Conservation (phyloP, 1,284 basidiomycete species). For the Fomes fomentarius region DNA sequence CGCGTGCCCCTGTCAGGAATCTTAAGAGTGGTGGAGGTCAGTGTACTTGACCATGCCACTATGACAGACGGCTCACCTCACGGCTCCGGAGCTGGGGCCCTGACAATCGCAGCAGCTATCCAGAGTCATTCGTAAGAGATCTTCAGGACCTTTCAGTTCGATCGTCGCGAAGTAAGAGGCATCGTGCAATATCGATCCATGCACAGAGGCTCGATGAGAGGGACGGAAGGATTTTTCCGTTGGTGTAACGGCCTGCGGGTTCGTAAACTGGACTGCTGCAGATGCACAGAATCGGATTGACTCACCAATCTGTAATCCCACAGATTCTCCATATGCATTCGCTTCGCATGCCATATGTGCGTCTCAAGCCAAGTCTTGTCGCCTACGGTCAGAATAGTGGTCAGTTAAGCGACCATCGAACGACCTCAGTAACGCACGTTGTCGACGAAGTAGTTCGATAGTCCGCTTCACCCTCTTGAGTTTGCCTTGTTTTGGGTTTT, state of each 20-base stretch:
- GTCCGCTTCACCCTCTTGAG: slow-evolving; percentile 52
- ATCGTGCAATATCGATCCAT: slow-evolving; percentile 86
- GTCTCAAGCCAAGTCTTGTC: slow-evolving; percentile 92
- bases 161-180: slow-evolving; percentile 82
- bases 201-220: slow-evolving; percentile 83
- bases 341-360: slow-evolving; percentile 93
- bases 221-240: slow-evolving; percentile 90
- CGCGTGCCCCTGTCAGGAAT: slow-evolving; percentile 57
- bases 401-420: background rate
- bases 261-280: too few species aligned
- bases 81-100: slow-evolving; percentile 55
- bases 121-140: slow-evolving; percentile 55
- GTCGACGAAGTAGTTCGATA: slow-evolving; percentile 62
- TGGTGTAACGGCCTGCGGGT: slow-evolving; percentile 74
- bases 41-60: background rate
- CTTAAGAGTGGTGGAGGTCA: slow-evolving; percentile 38
- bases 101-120: slow-evolving; percentile 66
- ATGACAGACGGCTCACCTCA: slow-evolving; percentile 45
- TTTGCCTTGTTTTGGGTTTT: slow-evolving; percentile 61
- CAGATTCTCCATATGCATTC: slow-evolving; percentile 88
- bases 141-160: slow-evolving; percentile 69
- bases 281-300: too few species aligned
- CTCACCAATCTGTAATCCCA: slow-evolving; percentile 87
- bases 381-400: slow-evolving; percentile 43
- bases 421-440: slow-evolving; percentile 49